Conservation (phyloP, 176 grass and related monocot genomes). For the Areca catechu region DNA sequence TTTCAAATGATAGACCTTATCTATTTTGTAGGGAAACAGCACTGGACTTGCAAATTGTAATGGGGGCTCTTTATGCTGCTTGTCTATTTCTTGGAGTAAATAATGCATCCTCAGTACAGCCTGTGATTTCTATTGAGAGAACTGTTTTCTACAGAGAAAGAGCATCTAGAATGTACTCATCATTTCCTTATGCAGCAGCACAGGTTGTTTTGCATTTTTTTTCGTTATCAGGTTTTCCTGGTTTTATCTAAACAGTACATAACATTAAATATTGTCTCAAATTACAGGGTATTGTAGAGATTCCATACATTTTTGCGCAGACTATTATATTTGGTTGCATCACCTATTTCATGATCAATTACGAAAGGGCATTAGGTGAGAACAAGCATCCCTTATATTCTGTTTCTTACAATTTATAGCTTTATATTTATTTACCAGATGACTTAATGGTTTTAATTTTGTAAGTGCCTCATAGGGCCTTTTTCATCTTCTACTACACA, state of each 20-base stretch:
- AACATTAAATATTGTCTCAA: constrained; percentile 16
- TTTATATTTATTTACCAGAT: no score
- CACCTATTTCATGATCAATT: constrained; percentile 79
- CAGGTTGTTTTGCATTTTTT: constrained; percentile 32
- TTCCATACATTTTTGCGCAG: constrained; percentile 53
- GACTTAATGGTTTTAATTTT: no score
- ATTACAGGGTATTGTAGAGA: constrained; percentile 62
- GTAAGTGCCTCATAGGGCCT: no score
- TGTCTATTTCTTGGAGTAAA: constrained; percentile 66
- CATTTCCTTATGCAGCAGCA: constrained; percentile 65
- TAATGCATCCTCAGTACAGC: constrained; percentile 55
- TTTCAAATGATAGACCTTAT: no score
- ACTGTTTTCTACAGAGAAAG: constrained; percentile 64
- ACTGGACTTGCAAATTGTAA: constrained; percentile 42
- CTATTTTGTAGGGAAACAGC: constrained; percentile 41
- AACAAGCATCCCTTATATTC: neutral
- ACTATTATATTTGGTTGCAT: constrained; percentile 60
- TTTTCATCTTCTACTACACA: no score
- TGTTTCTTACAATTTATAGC: neutral
- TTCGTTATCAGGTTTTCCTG: neutral
- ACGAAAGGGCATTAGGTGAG: constrained; percentile 54
- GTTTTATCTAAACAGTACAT: neutral
- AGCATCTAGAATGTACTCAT: constrained; percentile 58
- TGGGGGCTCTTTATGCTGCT: constrained; percentile 61
- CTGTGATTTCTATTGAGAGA: constrained; percentile 63